These are phyloP conservation scores for Phytophthora citrophthora DNA, from an alignment of 352 stramenopile species.

Conservation along the genomic window DNA sequence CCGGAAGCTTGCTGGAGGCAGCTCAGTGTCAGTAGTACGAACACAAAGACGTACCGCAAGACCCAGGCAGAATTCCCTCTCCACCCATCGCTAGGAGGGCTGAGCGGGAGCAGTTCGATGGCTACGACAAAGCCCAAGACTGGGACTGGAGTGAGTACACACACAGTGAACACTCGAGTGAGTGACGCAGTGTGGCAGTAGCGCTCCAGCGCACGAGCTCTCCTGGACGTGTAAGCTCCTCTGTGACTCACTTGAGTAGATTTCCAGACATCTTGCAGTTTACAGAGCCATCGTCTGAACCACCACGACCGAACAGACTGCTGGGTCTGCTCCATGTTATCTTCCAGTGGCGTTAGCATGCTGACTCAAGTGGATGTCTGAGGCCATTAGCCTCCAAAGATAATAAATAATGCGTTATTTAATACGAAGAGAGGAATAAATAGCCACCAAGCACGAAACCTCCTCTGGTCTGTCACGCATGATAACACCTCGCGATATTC, in stretches of 20 bases:
- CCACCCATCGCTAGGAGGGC: conserved; percentile 17
- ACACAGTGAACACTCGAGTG: conserved; percentile 17
- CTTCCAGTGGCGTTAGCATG: background rate
- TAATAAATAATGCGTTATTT: too few relatives aligned
- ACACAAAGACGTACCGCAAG: conserved; percentile 19
- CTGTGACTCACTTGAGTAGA: conserved; percentile 14
- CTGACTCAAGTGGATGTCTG: too few relatives aligned
- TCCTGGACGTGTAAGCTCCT: conserved; percentile 7
- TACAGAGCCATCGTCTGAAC: background rate
- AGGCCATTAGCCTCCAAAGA: too few relatives aligned
- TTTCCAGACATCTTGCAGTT: conserved; percentile 5
- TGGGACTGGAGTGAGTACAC: conserved; percentile 15
- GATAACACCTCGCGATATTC: too few relatives aligned
- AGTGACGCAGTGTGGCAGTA: conserved; percentile 16
- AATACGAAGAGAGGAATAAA: too few relatives aligned
- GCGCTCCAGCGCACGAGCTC: conserved; percentile 13
- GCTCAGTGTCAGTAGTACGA: conserved; percentile 15
- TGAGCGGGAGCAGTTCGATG: conserved; percentile 20
- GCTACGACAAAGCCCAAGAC: conserved; percentile 10
- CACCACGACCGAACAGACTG: background rate
- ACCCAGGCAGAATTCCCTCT: conserved; percentile 17
- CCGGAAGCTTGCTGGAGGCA: conserved; percentile 17
- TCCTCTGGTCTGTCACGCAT: too few relatives aligned
- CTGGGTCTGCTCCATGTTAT: background rate
- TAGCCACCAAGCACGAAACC: background rate